phyloP scores from a whole-genome alignment of 1,284 basidiomycete species.

The Heterobasidion parviporum region DNA sequence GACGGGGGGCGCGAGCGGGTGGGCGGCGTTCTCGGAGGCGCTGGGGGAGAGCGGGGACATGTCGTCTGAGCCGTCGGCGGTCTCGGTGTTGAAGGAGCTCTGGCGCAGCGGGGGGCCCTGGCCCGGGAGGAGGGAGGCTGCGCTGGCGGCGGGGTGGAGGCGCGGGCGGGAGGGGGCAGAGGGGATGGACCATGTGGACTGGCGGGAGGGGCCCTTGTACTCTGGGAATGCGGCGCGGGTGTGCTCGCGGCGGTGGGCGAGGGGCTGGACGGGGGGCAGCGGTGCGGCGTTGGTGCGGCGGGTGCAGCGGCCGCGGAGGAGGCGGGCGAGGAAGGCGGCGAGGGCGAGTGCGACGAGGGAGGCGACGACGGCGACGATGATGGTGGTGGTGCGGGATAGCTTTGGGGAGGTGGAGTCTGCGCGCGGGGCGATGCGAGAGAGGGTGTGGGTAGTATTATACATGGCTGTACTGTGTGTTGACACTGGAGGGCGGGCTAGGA shows the following conservation, averaged over 20 bases:
- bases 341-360: conserved; percentile 25
- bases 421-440: background rate
- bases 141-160: conserved; percentile 15
- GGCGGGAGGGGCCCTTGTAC: conserved; percentile 10
- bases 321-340: conserved; percentile 30
- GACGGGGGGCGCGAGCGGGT: conserved; percentile 17
- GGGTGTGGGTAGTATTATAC: conserved; percentile 6
- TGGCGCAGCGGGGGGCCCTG: conserved; percentile 11
- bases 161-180: conserved; percentile 9
- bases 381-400: conserved; percentile 25
- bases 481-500: background rate
- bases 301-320: conserved; percentile 27
- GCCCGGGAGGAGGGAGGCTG: conserved; percentile 20
- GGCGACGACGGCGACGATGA: conserved; percentile 38
- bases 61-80: conserved; percentile 9
- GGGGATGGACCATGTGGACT: conserved; percentile 13
- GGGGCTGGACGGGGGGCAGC: conserved; percentile 49
- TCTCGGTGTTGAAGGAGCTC: conserved; percentile 18
- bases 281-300: conserved; percentile 28
- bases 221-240: conserved; percentile 26
- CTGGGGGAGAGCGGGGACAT: background rate
- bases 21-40: too few relatives aligned
- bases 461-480: conserved; percentile 6
- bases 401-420: background rate
- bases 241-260: conserved; percentile 49